A percentile compares a stretch with the other conserved stretches of the same genome.
Evolutionary conservation across 2,329 filamentous ascomycete species (phyloP).

Genomic region (Microdochium bolleyi): DNA sequence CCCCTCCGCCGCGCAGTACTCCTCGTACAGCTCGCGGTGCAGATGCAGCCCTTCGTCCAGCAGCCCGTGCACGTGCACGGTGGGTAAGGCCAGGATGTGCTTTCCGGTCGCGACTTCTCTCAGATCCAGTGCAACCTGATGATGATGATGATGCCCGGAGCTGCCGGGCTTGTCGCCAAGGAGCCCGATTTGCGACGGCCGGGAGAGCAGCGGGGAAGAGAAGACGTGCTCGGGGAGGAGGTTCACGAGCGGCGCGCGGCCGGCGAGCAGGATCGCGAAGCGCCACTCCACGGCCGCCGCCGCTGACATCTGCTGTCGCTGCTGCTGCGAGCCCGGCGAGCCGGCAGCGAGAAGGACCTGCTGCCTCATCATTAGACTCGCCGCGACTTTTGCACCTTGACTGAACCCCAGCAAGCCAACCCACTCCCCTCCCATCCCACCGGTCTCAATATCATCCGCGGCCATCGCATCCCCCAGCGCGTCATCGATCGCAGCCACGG

Average conservation of each 20-base stretch:
- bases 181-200: conserved; percentile 22
- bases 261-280: conserved; percentile 56
- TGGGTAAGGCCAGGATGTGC: conserved; percentile 47
- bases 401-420: conserved; percentile 58
- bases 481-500: conserved; percentile 29
- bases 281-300: conserved; percentile 29
- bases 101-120: conserved; percentile 28
- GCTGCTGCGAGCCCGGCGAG: background rate
- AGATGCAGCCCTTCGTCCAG: conserved; percentile 50
- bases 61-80: conserved; percentile 61
- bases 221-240: conserved; percentile 29
- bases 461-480: conserved; percentile 38
- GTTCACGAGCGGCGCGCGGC: conserved; percentile 49
- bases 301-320: background rate
- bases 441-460: conserved; percentile 32
- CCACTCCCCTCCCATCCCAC: conserved; percentile 49
- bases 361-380: conserved; percentile 52
- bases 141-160: background rate
- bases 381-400: conserved; percentile 56
- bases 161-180: background rate
- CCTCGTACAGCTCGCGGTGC: conserved; percentile 45
- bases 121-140: conserved; percentile 30
- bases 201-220: conserved; percentile 16
- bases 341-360: conserved; percentile 35
- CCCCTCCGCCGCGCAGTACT: conserved; percentile 50